phyloP scores from a whole-genome alignment of 2,329 filamentous ascomycete species.

The Davidsoniella eucalypti region DNA sequence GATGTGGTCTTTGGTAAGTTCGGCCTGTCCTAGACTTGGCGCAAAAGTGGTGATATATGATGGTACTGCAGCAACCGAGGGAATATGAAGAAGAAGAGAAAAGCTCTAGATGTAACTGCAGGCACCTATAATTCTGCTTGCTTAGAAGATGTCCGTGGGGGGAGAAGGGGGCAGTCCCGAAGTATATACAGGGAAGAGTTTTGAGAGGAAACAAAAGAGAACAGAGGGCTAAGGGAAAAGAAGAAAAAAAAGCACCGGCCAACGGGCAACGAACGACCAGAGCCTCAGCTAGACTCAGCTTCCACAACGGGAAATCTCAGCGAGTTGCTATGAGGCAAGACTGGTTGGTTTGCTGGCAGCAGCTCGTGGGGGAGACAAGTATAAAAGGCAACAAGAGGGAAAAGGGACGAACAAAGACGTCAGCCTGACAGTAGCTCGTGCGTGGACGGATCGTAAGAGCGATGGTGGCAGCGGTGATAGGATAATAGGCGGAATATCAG shows the following conservation, averaged over 20 bases:
- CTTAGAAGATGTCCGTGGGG: not conserved
- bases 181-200: not conserved
- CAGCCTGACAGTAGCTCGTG: too few species aligned
- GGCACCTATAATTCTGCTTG: not conserved
- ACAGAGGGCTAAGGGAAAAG: not conserved
- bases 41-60: not conserved
- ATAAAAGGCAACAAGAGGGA: too few species aligned
- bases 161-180: not conserved
- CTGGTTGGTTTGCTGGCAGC: too few species aligned
- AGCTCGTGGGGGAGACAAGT: too few species aligned
- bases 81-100: not conserved
- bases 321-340: too few species aligned
- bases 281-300: too few species aligned
- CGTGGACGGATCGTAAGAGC: too few species aligned
- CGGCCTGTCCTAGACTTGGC: not conserved
- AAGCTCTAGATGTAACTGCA: not conserved
- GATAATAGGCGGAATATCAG: too few species aligned
- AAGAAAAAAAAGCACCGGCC: conserved; percentile 1
- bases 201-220: conserved; percentile 4
- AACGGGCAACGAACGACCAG: too few species aligned
- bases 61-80: not conserved
- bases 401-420: too few species aligned
- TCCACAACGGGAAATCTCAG: too few species aligned
- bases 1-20: not conserved
- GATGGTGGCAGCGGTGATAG: too few species aligned